phyloP scores from a whole-genome alignment of 805 yeast genomes.

The Monosporozyma servazzii region DNA sequence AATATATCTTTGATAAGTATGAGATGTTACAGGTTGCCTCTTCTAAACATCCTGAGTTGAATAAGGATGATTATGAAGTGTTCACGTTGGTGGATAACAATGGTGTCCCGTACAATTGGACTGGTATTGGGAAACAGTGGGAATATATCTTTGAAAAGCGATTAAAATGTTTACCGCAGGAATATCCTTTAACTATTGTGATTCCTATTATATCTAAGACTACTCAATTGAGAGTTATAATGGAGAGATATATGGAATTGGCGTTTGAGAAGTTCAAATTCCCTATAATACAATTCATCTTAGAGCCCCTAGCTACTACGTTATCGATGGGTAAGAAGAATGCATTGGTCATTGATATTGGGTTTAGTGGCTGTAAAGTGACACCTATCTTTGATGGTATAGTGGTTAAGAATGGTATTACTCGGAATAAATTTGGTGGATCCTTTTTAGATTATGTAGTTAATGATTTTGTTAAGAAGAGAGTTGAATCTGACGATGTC shows the following conservation, averaged over 20 bases:
- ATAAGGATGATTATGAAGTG: slow-evolving; percentile 8
- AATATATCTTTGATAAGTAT: slow-evolving; percentile 20
- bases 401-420: slow-evolving; percentile 53
- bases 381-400: slow-evolving; percentile 75
- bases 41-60: neutral
- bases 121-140: slow-evolving; percentile 60
- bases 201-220: slow-evolving; percentile 15
- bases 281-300: slow-evolving; percentile 67
- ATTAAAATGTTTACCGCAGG: slow-evolving; percentile 45
- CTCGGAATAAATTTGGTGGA: slow-evolving; percentile 71
- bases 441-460: slow-evolving; percentile 68
- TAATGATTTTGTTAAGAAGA: slow-evolving; percentile 33
- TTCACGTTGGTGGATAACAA: slow-evolving; percentile 45
- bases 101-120: slow-evolving; percentile 66
- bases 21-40: slow-evolving; percentile 21
- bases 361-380: slow-evolving; percentile 57
- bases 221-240: slow-evolving; percentile 26
- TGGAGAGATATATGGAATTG: slow-evolving; percentile 56
- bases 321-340: slow-evolving; percentile 72
- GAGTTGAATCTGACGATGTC: neutral
- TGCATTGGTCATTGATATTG: slow-evolving; percentile 74
- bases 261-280: slow-evolving; percentile 69
- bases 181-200: slow-evolving; percentile 54
- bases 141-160: slow-evolving; percentile 45
- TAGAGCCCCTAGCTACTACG: slow-evolving; percentile 68